Percentiles rank a stretch among this genome's conserved stretches.
These are phyloP conservation scores for Suillus subaureus DNA, from an alignment of 768 basidiomycete genomes.

Conservation along the genomic window DNA sequence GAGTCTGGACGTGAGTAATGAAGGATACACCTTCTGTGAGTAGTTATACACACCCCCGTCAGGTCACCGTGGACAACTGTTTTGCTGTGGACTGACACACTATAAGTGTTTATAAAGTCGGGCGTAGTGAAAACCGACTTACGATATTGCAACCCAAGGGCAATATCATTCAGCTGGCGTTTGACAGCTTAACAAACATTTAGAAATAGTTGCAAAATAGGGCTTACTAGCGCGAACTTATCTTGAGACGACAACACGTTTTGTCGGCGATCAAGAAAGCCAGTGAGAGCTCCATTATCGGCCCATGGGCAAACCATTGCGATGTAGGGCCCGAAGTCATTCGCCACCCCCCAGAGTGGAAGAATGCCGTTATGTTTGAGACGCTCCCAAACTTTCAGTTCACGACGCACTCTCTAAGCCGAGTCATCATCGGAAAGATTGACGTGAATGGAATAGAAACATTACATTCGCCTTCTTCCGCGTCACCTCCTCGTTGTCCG, in stretches of 20 bases:
- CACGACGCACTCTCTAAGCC: constrained; percentile 19
- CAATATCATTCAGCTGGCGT: background rate
- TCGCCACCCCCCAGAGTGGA: constrained; percentile 19
- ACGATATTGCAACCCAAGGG: background rate
- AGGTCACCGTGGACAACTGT: constrained; percentile 11
- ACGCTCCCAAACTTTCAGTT: constrained; percentile 24
- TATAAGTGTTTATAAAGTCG: background rate
- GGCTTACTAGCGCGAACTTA: constrained; percentile 21
- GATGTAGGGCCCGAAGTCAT: constrained; percentile 22
- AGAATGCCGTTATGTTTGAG: constrained; percentile 25
- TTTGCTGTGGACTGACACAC: constrained; percentile 6
- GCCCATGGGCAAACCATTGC: constrained; percentile 28
- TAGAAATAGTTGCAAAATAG: background rate
- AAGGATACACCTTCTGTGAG: background rate
- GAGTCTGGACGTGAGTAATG: background rate
- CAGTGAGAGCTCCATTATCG: constrained; percentile 17
- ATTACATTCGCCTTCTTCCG: constrained; percentile 2
- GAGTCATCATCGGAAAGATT: background rate
- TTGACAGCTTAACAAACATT: background rate
- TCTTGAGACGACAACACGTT: constrained; percentile 8
- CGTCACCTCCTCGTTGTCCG: background rate
- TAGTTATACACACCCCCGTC: constrained; percentile 1
- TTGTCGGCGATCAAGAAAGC: constrained; percentile 15
- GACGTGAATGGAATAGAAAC: background rate
- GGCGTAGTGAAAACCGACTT: background rate